These are phyloP conservation scores for Hyaloscypha finlandica DNA, from an alignment of 495 filamentous ascomycete species.

Conservation along the genomic window DNA sequence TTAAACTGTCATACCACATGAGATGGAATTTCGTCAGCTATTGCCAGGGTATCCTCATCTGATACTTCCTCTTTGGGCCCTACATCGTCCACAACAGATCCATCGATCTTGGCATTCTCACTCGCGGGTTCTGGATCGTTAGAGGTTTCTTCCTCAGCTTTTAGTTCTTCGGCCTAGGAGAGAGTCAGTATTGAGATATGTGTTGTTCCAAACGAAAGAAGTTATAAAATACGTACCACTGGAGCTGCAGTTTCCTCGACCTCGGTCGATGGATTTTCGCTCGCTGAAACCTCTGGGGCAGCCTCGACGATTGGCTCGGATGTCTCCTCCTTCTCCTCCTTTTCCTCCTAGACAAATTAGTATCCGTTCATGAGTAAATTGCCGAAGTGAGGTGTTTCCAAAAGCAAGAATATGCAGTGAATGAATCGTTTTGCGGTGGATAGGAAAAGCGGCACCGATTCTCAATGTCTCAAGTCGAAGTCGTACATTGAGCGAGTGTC, in stretches of 20 bases:
- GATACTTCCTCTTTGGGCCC: not conserved
- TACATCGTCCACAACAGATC: not conserved
- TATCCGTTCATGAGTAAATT: no score
- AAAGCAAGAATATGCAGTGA: no score
- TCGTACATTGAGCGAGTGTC: no score
- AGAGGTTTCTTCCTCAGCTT: slow-evolving; percentile 1
- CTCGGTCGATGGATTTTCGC: not conserved
- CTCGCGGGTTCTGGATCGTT: not conserved
- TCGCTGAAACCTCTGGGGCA: not conserved
- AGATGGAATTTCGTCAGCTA: not conserved
- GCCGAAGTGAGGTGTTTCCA: no score
- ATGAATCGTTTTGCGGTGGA: no score
- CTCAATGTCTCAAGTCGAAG: no score
- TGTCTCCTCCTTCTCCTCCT: not conserved
- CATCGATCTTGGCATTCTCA: slow-evolving; percentile 1
- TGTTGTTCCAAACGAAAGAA: no score
- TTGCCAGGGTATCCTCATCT: not conserved
- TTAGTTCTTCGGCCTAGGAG: not conserved
- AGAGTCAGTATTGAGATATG: not conserved
- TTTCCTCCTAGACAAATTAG: not conserved
- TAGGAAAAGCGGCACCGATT: no score
- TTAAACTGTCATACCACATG: no score
- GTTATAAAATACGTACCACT: slow-evolving; percentile 1
- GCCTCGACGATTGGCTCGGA: not conserved
- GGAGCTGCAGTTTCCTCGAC: slow-evolving; percentile 8